Conservation (phyloP, 768 basidiomycete genomes). For the Gautieria morchelliformis region DNA sequence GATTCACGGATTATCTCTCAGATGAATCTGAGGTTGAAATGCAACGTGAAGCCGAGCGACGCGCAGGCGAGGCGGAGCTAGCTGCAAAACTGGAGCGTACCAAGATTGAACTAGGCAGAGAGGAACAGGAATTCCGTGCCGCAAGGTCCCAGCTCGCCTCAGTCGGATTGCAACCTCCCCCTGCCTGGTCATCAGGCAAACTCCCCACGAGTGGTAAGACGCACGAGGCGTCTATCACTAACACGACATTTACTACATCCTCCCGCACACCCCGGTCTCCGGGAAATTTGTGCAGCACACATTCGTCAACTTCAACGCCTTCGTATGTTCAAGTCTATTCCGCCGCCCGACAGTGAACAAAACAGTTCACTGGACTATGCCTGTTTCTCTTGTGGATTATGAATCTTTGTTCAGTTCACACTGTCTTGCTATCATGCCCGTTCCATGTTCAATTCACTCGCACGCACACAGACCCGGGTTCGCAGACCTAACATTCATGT, state of each 20-base stretch:
- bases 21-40: slow-evolving; percentile 88
- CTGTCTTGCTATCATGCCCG: background rate
- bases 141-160: slow-evolving; percentile 69
- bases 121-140: slow-evolving; percentile 74
- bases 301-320: background rate
- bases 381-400: background rate
- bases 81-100: slow-evolving; percentile 73
- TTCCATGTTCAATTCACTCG: background rate
- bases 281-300: background rate
- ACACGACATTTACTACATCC: background rate
- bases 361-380: background rate
- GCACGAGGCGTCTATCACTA: background rate
- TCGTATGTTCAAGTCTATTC: slow-evolving; percentile 5
- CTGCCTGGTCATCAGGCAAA: slow-evolving; percentile 56
- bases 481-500: background rate
- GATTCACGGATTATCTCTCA: slow-evolving; percentile 86
- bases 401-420: background rate
- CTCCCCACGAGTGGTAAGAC: background rate
- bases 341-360: slow-evolving; percentile 1
- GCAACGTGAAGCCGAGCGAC: slow-evolving; percentile 76
- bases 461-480: background rate
- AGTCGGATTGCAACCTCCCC: slow-evolving; percentile 69
- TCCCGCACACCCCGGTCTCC: background rate
- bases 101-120: slow-evolving; percentile 34
- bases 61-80: slow-evolving; percentile 15